Evolutionary conservation across 148 eudicot species (phyloP).

Genomic region (Rhododendron simsii): DNA sequence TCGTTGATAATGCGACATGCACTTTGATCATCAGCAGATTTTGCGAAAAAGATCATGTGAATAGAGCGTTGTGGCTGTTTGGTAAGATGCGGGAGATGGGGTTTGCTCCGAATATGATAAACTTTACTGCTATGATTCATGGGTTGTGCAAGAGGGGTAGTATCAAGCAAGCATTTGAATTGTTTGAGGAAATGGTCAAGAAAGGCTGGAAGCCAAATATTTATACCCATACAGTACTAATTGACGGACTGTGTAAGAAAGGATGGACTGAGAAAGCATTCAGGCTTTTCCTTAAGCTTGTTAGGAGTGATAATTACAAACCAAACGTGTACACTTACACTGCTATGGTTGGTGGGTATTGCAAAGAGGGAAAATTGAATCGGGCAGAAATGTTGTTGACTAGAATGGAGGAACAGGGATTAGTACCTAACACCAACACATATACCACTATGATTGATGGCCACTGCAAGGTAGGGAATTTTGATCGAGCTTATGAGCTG

Average conservation of each 20-base stretch:
- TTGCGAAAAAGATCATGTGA: conserved; percentile 46
- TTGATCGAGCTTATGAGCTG: conserved; percentile 63
- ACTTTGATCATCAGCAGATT: conserved; percentile 58
- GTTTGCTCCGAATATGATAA: conserved; percentile 65
- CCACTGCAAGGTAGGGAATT: conserved; percentile 65
- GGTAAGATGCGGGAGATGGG: conserved; percentile 68
- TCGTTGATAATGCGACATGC: conserved; percentile 66
- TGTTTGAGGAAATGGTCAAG: conserved; percentile 88
- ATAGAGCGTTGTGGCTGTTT: conserved; percentile 62
- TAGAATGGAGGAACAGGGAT: conserved; percentile 77
- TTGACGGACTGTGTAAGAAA: conserved; percentile 86
- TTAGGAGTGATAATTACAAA: conserved; percentile 80
- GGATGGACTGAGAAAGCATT: conserved; percentile 99
- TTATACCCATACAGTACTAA: conserved; percentile 77
- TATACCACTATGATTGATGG: conserved; percentile 77
- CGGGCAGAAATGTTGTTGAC: conserved; percentile 79
- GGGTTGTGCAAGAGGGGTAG: conserved; percentile 74
- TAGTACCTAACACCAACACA: conserved; percentile 66
- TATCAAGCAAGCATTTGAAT: conserved; percentile 79
- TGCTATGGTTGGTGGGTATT: conserved; percentile 83
- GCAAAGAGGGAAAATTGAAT: conserved; percentile 71
- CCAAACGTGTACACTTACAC: conserved; percentile 85
- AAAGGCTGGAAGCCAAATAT: conserved; percentile 92
- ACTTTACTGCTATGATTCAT: conserved; percentile 72
- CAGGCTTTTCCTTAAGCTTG: conserved; percentile 86